Evolutionary conservation across 139 green algal genomes (phyloP), one percentile per base, ranked within the genome.

Genomic region (Tetraselmis chui): DNA sequence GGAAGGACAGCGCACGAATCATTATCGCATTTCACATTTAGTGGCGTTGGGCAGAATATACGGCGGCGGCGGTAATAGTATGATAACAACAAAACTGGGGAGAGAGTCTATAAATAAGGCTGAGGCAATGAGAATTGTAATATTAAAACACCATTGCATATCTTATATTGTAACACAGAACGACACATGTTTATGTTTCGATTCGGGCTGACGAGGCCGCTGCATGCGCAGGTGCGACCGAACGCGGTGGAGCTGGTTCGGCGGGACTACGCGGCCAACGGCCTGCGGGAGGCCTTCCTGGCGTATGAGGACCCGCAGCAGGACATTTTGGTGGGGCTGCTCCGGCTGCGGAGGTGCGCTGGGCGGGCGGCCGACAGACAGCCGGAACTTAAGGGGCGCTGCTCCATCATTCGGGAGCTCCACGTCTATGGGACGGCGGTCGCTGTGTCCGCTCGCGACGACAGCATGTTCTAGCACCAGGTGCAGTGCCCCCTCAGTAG

Each of bases 401-500:
- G 90, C 82, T 96, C 92, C 76, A 94, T 99, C 24, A 94, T 99
- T 59, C 92, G 96, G 2, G 96, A 99, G 89, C 91, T 99, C 83
- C 96, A 99, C 80, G 96, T 99, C 79, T 99, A 99, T 83, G 96
- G 96, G 79, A 95, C 91, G 0, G 96, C 95, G 29, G 95, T 99
- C 28, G 93, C 94, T 11, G 95, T 99, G 77, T 90, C 96, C 81
- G 86, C 91, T 0, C 89, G 96, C 24, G 96, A 98, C 85, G 88
- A 86, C 80, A 81, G 59, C 67, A 96, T 93, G 84, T 93, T 95
- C 80, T 95, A 98, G 88, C 95, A 98, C 85, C 94, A 97, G 88
- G 94, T 91, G 80, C n/a, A n/a, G n/a, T n/a, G n/a, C n/a, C n/a
- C n/a, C n/a, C n/a, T n/a, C n/a, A n/a, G n/a, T n/a, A n/a, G n/a